Conservation (phyloP, 2,329 filamentous ascomycete genomes). For the Botrytis pseudocinerea region DNA sequence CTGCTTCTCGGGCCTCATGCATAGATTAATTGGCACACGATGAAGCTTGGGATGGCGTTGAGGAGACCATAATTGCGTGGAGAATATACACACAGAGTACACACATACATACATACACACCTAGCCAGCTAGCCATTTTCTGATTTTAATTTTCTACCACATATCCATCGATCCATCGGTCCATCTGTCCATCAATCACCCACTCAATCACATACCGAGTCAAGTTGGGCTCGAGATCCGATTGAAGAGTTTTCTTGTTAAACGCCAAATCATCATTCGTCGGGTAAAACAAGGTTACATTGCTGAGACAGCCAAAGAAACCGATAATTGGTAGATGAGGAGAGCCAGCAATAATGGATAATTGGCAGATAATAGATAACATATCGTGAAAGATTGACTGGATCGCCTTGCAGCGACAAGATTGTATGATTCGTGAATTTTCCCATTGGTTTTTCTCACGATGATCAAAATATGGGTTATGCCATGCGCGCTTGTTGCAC, state of each 20-base stretch:
- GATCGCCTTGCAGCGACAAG: background rate
- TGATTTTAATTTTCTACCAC: background rate
- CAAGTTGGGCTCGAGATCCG: constrained; percentile 20
- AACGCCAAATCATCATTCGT: constrained; percentile 38
- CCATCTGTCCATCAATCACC: too few relatives aligned
- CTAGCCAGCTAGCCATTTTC: background rate
- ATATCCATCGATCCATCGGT: too few relatives aligned
- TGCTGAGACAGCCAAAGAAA: background rate
- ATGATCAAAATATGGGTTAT: background rate
- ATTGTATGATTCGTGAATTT: background rate
- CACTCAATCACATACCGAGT: background rate
- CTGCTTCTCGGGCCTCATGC: constrained; percentile 21
- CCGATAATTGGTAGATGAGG: background rate
- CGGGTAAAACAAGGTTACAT: constrained; percentile 29
- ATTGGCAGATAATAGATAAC: background rate
- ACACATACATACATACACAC: background rate
- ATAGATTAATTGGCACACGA: constrained; percentile 34
- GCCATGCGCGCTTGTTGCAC: constrained; percentile 34
- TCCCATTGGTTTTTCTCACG: constrained; percentile 1
- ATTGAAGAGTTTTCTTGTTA: constrained; percentile 25
- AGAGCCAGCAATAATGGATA: too few relatives aligned
- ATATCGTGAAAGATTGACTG: constrained; percentile 7
- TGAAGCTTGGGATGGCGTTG: constrained; percentile 23
- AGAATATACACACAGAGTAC: background rate
- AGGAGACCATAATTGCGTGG: constrained; percentile 30